Conservation (phyloP, 2,329 filamentous ascomycete species). For the Ophiocordyceps camponoti-floridani region DNA sequence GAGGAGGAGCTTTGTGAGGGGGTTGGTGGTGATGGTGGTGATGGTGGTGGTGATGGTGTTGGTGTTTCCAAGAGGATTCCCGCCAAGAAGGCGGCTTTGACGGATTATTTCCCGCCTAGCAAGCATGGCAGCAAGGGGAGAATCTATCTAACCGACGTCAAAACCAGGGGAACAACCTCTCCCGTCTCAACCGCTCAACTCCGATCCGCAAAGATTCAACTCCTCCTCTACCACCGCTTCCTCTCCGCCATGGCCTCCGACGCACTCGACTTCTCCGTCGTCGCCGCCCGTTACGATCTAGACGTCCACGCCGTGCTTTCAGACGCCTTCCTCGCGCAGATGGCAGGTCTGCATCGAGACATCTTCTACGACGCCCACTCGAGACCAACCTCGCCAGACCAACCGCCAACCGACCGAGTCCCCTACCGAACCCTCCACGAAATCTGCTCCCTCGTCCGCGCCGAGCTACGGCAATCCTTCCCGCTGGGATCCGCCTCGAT, state of each 20-base stretch:
- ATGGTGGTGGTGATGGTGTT: too few species aligned
- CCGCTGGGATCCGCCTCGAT: slow-evolving; percentile 28
- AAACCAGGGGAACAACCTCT: slow-evolving; percentile 53
- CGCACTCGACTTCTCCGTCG: slow-evolving; percentile 45
- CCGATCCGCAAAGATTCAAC: slow-evolving; percentile 64
- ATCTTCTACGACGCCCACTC: slow-evolving; percentile 32
- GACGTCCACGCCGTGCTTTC: slow-evolving; percentile 51
- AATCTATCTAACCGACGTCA: slow-evolving; percentile 81
- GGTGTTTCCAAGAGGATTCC: slow-evolving; percentile 1
- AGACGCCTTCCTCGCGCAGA: slow-evolving; percentile 59
- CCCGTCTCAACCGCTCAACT: slow-evolving; percentile 50
- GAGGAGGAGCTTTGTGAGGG: slow-evolving; percentile 37
- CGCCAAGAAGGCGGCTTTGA: slow-evolving; percentile 19
- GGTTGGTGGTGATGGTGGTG: slow-evolving; percentile 1
- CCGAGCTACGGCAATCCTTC: slow-evolving; percentile 33
- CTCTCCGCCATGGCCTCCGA: slow-evolving; percentile 59
- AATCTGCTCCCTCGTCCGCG: slow-evolving; percentile 24
- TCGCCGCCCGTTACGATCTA: slow-evolving; percentile 58
- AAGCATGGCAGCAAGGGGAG: slow-evolving; percentile 11
- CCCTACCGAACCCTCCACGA: slow-evolving; percentile 30
- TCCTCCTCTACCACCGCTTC: slow-evolving; percentile 78
- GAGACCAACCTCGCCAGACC: too few species aligned
- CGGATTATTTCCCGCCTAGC: slow-evolving; percentile 19
- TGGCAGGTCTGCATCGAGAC: slow-evolving; percentile 50
- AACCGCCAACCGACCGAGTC: slow-evolving; percentile 9